Conservation (phyloP, 164 flowering plant genomes). For the Vitis rotundifolia region DNA sequence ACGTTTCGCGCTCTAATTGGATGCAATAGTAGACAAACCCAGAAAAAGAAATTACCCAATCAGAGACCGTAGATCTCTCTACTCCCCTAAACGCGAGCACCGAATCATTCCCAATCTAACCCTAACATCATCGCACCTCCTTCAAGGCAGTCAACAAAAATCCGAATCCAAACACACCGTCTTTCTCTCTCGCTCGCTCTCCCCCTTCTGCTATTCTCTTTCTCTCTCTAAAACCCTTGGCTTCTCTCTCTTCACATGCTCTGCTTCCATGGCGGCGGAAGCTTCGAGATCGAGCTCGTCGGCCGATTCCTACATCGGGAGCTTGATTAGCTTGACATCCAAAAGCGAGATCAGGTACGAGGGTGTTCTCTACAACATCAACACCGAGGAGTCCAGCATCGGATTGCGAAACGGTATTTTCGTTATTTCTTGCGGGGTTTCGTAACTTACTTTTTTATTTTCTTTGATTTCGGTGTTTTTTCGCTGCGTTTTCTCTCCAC, state of each 20-base stretch:
- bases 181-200: too few species aligned
- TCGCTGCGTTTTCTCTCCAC: conserved; percentile 1
- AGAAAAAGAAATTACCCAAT: too few species aligned
- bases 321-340: conserved; percentile 92
- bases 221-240: not conserved
- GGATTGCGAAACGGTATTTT: conserved; percentile 68
- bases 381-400: conserved; percentile 92
- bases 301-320: conserved; percentile 91
- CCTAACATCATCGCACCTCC: too few species aligned
- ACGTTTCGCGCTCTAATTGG: too few species aligned
- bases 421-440: conserved; percentile 4
- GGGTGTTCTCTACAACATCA: conserved; percentile 81
- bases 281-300: conserved; percentile 54
- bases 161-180: too few species aligned
- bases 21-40: too few species aligned
- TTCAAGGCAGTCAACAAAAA: too few species aligned
- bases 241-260: too few species aligned
- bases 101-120: too few species aligned
- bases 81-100: too few species aligned
- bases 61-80: too few species aligned
- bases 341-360: conserved; percentile 90
- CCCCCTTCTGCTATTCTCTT: too few species aligned
- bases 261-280: conserved; percentile 52
- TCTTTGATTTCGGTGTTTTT: conserved; percentile 5
- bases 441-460: not conserved